A percentile compares a stretch with the other conserved stretches of the same genome.
These are phyloP conservation scores for Dictyostelium intermedium DNA, from an alignment of 78 protist species.

Conservation along the genomic window DNA sequence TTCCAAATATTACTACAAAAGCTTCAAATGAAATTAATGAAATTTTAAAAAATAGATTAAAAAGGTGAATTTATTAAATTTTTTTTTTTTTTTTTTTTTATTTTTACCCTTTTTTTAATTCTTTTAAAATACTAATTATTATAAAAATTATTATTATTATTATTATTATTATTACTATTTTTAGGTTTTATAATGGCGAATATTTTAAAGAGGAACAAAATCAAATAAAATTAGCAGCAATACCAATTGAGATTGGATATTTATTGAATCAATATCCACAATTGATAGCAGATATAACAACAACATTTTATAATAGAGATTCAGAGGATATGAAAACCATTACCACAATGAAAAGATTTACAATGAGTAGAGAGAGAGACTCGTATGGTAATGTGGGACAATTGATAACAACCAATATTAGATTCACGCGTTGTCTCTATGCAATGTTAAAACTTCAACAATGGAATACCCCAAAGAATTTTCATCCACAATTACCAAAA, in stretches of 20 bases:
- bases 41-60: background rate
- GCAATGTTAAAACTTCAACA: constrained; percentile 32
- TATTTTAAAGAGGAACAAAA: constrained; percentile 4
- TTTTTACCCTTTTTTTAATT: background rate
- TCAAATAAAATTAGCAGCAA: background rate
- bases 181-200: constrained; percentile 16
- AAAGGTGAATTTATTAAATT: background rate
- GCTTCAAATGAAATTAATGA: background rate
- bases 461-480: constrained; percentile 39
- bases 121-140: too few species aligned
- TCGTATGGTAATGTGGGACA: background rate
- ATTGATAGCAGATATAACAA: background rate
- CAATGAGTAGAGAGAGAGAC: background rate
- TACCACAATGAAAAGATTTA: constrained; percentile 35
- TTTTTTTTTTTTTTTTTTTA: background rate
- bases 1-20: background rate
- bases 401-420: background rate
- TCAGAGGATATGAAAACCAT: constrained; percentile 39
- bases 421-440: constrained; percentile 48
- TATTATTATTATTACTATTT: background rate
- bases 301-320: constrained; percentile 43
- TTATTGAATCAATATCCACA: constrained; percentile 35
- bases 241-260: constrained; percentile 34
- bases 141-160: background rate
- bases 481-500: background rate